Evolutionary conservation across 2,329 filamentous ascomycete genomes (phyloP), one percentile per base, ranked within the genome.

Genomic region (Huntiella moniliformis): DNA sequence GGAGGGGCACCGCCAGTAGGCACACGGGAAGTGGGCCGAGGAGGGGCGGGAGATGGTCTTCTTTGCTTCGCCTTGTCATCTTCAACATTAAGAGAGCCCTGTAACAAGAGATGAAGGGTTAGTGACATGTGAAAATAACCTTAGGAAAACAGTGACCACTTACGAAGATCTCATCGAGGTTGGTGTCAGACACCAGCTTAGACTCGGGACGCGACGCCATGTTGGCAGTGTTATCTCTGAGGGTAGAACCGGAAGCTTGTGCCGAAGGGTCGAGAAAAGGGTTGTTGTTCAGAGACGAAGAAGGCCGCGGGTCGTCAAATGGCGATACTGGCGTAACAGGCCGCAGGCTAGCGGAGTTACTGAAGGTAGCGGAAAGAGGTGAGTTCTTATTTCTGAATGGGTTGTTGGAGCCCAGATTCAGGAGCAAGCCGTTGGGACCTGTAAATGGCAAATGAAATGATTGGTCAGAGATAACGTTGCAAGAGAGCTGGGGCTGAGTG

Each of bases 331-430:
- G 65, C 59, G 63, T 56, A 54, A 49, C 33, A 17, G 47, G 47
- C 12, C 44, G 52, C 52, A 40, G 57, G 51, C 38, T 64, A 55
- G 57, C 55, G n/a, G 28, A 28, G 52, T 51, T 57, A 57, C 51
- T 52, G 56, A 60, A 45, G 63, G 44, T 50, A 34, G 47, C 43
- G 40, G 49, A 51, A 17, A 51, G 59, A 43, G 73, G 78, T 52
- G 79, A 82, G 34, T 68, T 66, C 52, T 77, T 74, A 61, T 83
- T 83, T 65, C 81, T 78, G 56, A 75, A 87, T 51, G 82, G 82
- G 59, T 87, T 87, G 70, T 86, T 86, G 60, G 81, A 86, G 60
- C 78, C 77, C 56, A 86, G 72, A 61, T 77, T 79, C 59, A 80
- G 64, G 46, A 71, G 66, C 57, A 79, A 66, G 53, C 67, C 68